Percentiles rank a stretch among this genome's conserved stretches.
These are phyloP conservation scores for Gelatoporia subvermispora DNA, from an alignment of 768 basidiomycete genomes.

Conservation along the genomic window DNA sequence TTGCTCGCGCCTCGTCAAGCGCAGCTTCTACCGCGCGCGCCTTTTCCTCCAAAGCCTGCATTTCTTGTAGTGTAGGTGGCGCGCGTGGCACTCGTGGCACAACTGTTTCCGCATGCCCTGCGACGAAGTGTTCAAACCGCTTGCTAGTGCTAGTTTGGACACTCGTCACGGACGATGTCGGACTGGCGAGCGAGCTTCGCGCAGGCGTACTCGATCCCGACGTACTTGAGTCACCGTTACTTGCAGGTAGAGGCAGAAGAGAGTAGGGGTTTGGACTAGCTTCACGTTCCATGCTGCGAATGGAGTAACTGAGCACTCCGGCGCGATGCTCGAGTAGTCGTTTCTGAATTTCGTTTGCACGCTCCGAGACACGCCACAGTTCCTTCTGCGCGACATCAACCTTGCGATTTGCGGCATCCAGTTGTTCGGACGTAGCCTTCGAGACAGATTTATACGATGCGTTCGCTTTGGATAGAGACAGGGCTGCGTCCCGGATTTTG, in stretches of 20 bases:
- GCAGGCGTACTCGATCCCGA: constrained; percentile 53
- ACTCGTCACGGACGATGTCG: constrained; percentile 41
- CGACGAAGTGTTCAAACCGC: constrained; percentile 82
- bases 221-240: constrained; percentile 33
- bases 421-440: constrained; percentile 64
- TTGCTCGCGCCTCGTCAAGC: constrained; percentile 52
- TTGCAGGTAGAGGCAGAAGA: constrained; percentile 1
- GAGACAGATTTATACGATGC: constrained; percentile 50
- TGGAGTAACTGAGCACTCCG: constrained; percentile 69
- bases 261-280: constrained; percentile 21
- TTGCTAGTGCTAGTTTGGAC: constrained; percentile 40
- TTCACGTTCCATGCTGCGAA: constrained; percentile 63
- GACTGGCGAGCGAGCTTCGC: constrained; percentile 47
- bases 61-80: constrained; percentile 42
- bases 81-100: constrained; percentile 40
- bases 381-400: constrained; percentile 70
- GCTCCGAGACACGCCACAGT: constrained; percentile 61
- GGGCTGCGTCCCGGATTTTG: constrained; percentile 83
- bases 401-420: constrained; percentile 68
- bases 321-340: constrained; percentile 79
- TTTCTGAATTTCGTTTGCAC: constrained; percentile 55
- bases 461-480: constrained; percentile 69
- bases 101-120: constrained; percentile 69
- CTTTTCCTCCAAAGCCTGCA: constrained; percentile 56
- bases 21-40: constrained; percentile 57